A percentile compares a stretch with the other conserved stretches of the same genome.
These are phyloP conservation scores for Corynascus novoguineensis DNA, from an alignment of 495 filamentous ascomycete genomes.

Conservation along the genomic window DNA sequence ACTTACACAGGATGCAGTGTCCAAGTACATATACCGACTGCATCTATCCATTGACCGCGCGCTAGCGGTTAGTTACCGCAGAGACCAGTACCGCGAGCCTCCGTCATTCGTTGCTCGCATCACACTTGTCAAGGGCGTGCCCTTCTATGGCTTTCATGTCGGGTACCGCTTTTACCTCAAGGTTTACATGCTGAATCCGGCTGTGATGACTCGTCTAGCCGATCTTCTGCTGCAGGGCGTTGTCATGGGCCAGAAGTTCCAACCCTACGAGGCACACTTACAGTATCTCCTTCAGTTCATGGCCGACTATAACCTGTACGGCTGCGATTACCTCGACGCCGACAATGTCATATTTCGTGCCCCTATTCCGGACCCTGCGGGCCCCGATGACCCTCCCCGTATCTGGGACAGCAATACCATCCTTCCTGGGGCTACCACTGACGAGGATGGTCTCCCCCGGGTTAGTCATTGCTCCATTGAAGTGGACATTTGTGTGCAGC, in stretches of 20 bases:
- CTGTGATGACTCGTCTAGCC: slow-evolving; percentile 71
- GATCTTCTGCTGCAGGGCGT: slow-evolving; percentile 82
- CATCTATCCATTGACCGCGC: slow-evolving; percentile 82
- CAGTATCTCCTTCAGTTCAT: slow-evolving; percentile 94
- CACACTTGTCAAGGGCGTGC: slow-evolving; percentile 83
- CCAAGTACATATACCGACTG: slow-evolving; percentile 64
- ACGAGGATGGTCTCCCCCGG: slow-evolving; percentile 59
- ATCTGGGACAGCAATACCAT: slow-evolving; percentile 74
- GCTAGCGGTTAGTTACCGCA: slow-evolving; percentile 71
- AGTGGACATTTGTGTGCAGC: slow-evolving; percentile 78
- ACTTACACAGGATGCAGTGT: slow-evolving; percentile 13
- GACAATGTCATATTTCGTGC: slow-evolving; percentile 61
- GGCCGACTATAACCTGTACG: slow-evolving; percentile 95
- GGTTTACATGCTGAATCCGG: slow-evolving; percentile 84
- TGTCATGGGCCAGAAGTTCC: slow-evolving; percentile 73
- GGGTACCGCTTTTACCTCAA: slow-evolving; percentile 91
- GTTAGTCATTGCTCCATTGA: slow-evolving; percentile 86
- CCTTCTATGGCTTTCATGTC: slow-evolving; percentile 92
- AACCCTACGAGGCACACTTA: slow-evolving; percentile 90
- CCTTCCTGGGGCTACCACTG: slow-evolving; percentile 44
- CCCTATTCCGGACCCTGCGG: slow-evolving; percentile 62
- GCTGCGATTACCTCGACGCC: slow-evolving; percentile 71
- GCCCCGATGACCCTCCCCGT: slow-evolving; percentile 54
- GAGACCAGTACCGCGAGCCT: slow-evolving; percentile 63
- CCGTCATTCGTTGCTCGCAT: slow-evolving; percentile 79